Base-by-base conservation (phyloP, 2,329 filamentous ascomycete species). In the Botrytis byssoidea region DNA sequence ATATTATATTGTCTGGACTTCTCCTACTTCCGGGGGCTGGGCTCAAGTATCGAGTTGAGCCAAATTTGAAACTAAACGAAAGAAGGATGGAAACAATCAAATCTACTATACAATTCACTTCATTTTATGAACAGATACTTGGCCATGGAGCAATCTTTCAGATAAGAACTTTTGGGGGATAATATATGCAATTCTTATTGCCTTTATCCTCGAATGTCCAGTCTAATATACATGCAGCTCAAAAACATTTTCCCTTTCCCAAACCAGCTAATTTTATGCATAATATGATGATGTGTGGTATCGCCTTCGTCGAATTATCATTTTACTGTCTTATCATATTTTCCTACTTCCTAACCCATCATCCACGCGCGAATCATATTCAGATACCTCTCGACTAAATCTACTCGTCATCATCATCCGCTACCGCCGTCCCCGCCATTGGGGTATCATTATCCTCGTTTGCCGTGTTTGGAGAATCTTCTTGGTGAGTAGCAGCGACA, bases 361-460 rank as follows among this genome's bases (percentile, higher is more conserved):
- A 22, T 55, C 25, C 35, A 20, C 16, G 22, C 32, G n/a, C 32
- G 10, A 67, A 40, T 51, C 18, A 20, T 22, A 42, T 42, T 63
- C 16, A 63, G 25, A 20, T 63, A n/a, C 14, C 14, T 18, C 20
- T 5, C 35, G 35, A 57, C 16, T 57, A 29, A 14, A 55, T 57
- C 14, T 57, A 68, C 66, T 68, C 67, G 1, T 70, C 68, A 48
- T 73, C 71, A 35, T 73, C 71, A 20, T 73, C 42, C 6, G 78
- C 79, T 67, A 78, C 76, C 18, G 77, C 79, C 18, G 75, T 76
- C 67, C 76, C 77, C 32, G 70, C 76, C 79, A 81, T 80, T 8
- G 79, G 79, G 35, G 79, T 80, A 74, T 80, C 78, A n/a, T 57
- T 75, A 69, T 77, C 76, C 32, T 74, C 77, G 69, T 79, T 79